A percentile compares a stretch with the other conserved stretches of the same genome.
Conservation (phyloP, 1,284 basidiomycete genomes). For the Boletus hoseneyae region DNA sequence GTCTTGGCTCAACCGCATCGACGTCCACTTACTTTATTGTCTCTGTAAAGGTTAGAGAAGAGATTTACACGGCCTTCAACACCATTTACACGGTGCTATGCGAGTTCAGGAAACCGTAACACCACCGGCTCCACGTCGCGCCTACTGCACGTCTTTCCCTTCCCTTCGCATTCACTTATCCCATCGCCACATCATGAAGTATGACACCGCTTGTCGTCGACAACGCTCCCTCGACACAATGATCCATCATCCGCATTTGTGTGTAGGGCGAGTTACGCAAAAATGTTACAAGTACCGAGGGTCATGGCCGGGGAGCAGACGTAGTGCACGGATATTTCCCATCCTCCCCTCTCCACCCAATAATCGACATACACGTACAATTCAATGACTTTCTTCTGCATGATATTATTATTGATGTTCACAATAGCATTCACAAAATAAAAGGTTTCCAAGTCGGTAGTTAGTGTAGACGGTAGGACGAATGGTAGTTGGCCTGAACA, state of each 20-base stretch:
- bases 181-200: background rate
- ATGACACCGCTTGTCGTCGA: slow-evolving; percentile 9
- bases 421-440: slow-evolving; percentile 15
- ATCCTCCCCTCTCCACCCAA: slow-evolving; percentile 23
- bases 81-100: slow-evolving; percentile 95
- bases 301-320: slow-evolving; percentile 32
- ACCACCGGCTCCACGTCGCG: background rate
- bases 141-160: background rate
- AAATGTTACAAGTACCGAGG: slow-evolving; percentile 27
- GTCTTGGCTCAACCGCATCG: background rate
- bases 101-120: slow-evolving; percentile 83
- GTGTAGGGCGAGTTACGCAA: slow-evolving; percentile 11
- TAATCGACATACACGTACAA: slow-evolving; percentile 30
- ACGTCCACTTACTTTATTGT: slow-evolving; percentile 29
- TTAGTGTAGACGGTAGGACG: slow-evolving; percentile 9
- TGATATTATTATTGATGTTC: slow-evolving; percentile 29
- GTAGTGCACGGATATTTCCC: slow-evolving; percentile 40
- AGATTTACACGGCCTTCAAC: slow-evolving; percentile 99
- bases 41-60: slow-evolving; percentile 90
- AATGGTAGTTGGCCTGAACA: slow-evolving; percentile 1
- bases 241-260: slow-evolving; percentile 8
- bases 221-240: slow-evolving; percentile 10
- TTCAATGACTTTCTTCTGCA: slow-evolving; percentile 24
- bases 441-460: slow-evolving; percentile 1
- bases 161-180: slow-evolving; percentile 4